phyloP scores from a whole-genome alignment of 2,329 filamentous ascomycete species.

The Colletotrichum cordylinicola region DNA sequence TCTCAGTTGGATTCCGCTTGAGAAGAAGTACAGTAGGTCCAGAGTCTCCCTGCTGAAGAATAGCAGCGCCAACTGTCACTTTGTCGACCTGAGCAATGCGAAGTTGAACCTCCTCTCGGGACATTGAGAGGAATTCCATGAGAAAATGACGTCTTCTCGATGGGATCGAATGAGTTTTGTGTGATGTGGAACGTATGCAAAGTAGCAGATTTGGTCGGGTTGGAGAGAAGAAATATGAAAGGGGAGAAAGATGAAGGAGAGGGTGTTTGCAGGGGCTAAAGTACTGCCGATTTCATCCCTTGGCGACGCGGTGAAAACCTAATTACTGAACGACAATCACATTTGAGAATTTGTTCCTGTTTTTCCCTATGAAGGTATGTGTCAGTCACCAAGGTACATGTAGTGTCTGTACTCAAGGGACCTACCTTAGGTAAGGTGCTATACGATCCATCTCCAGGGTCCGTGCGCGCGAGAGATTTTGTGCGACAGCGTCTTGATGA shows the following conservation, averaged over 20 bases:
- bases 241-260: neutral
- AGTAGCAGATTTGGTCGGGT: neutral
- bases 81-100: neutral
- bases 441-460: neutral
- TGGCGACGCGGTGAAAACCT: neutral
- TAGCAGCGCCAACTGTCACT: neutral
- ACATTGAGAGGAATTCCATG: neutral
- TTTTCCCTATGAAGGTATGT: neutral
- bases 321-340: rapidly evolving
- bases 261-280: neutral
- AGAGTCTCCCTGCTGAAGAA: neutral
- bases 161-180: rapidly evolving
- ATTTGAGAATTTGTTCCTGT: neutral
- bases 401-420: neutral
- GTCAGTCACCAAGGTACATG: neutral
- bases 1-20: neutral
- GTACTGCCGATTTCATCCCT: rapidly evolving
- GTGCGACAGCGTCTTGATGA: too few relatives aligned
- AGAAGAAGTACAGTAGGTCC: neutral
- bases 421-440: neutral
- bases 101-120: neutral
- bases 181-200: rapidly evolving
- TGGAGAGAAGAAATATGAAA: neutral
- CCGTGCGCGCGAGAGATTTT: neutral
- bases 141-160: neutral